A percentile compares a stretch with the other conserved stretches of the same genome.
Evolutionary conservation across 192 early-diverging fungal genomes (phyloP).

Genomic region (Rhizophagus prolifer): DNA sequence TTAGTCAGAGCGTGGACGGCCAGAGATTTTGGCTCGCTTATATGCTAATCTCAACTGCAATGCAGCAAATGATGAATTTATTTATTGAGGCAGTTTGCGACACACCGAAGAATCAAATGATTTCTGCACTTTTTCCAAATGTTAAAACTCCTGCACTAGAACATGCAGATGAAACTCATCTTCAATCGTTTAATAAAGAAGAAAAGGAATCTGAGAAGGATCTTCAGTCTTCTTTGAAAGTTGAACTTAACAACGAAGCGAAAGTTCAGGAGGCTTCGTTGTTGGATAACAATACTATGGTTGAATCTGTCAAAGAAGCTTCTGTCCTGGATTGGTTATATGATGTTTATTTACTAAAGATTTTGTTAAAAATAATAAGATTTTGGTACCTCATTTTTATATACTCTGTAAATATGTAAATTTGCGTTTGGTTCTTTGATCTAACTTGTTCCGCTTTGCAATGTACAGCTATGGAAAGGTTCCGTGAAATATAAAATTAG

Average conservation of each 20-base stretch:
- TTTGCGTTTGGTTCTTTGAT: neutral
- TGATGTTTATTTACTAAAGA: neutral
- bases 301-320: constrained; percentile 22
- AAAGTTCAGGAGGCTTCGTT: neutral
- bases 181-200: neutral
- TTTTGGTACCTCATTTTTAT: neutral
- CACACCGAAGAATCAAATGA: constrained; percentile 18
- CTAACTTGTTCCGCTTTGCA: neutral
- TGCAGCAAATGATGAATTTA: constrained; percentile 2
- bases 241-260: neutral
- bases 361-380: neutral
- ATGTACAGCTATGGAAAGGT: neutral
- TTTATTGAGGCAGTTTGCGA: constrained; percentile 23
- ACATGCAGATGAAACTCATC: neutral
- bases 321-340: constrained; percentile 31
- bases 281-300: constrained; percentile 14
- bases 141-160: neutral
- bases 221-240: neutral
- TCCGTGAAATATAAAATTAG: neutral
- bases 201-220: neutral
- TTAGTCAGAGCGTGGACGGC: neutral
- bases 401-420: neutral
- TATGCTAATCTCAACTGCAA: neutral
- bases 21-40: constrained; percentile 13
- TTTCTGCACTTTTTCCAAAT: constrained; percentile 3